phyloP scores from a whole-genome alignment of 73 alveolate genomes.

The Effrenium voratum region DNA sequence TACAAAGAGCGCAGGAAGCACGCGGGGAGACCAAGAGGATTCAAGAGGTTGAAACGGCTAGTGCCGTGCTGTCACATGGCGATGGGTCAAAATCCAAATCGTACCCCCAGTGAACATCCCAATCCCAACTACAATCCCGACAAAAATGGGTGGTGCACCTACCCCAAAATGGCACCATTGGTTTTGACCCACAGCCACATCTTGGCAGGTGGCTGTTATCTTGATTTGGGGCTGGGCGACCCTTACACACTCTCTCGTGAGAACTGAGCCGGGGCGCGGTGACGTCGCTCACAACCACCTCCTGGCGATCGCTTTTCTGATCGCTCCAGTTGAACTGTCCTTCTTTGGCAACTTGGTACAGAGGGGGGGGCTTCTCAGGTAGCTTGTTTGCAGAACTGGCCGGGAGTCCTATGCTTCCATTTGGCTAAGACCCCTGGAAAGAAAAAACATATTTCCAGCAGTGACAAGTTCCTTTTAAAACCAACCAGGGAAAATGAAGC shows the following conservation, averaged over 20 bases:
- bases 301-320: background rate
- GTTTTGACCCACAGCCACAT: background rate
- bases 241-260: background rate
- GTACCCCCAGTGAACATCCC: too few species aligned
- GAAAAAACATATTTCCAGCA: background rate
- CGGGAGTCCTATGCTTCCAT: background rate
- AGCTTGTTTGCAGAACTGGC: background rate
- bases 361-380: background rate
- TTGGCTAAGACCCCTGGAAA: background rate
- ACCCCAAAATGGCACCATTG: too few species aligned
- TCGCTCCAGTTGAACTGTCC: background rate
- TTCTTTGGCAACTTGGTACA: background rate
- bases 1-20: too few species aligned
- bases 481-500: background rate
- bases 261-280: background rate
- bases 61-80: too few species aligned
- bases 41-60: too few species aligned
- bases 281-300: conserved; percentile 79
- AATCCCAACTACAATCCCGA: too few species aligned
- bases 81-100: background rate
- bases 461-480: background rate
- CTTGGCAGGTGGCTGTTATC: background rate
- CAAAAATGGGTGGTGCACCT: too few species aligned
- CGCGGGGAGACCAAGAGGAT: too few species aligned
- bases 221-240: background rate